Base-by-base conservation (phyloP, 805 yeast genomes). In the Teunomyces kruisii region DNA sequence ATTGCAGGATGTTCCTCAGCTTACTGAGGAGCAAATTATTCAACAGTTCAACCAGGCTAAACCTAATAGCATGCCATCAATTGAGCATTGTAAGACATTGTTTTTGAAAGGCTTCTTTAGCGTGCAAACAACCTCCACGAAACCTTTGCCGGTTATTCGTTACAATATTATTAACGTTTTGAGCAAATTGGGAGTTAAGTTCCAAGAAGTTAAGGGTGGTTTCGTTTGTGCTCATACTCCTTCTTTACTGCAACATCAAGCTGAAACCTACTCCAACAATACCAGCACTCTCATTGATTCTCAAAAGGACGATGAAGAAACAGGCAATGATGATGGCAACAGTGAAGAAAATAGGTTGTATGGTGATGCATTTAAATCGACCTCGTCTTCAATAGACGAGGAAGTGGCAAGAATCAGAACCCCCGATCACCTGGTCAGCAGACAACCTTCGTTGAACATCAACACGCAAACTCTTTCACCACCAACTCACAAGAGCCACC, bases 51-150 rank as follows among this genome's bases (percentile, higher is more conserved):
- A 70, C 42, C 54, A 69, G 48, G 90, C 95, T 10, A 79, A 82
- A 45, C 80, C 84, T 2, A 88, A 88, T 44, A 68, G 86, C 12
- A 90, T 91, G 97, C 96, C 95, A 22, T 89, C 97, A 0, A 89
- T 92, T 62, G 97, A 91, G 59, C 88, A 83, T 60, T 96, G 97
- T 48, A 86, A 86, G 67, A 91, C 96, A 1, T 76, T 91, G 52
- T 90, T 89, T 71, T 75, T 91, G 62, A 88, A 90, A 61, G 97
- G 97, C 1, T 91, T 92, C 59, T 91, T 91, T 67, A 84, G 92
- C 48, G 97, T 91, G 40, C 97, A 91, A 67, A 88, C 96, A 1
- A 91, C 98, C 0, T 89, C 97, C 2, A 88, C 96, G 3, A 89
- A 89, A 57, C 94, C 96, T 14, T 74, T 92, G 45, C 91, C 96